phyloP scores from a whole-genome alignment of 495 filamentous ascomycete species.

The Polyplosphaeria fusca region DNA sequence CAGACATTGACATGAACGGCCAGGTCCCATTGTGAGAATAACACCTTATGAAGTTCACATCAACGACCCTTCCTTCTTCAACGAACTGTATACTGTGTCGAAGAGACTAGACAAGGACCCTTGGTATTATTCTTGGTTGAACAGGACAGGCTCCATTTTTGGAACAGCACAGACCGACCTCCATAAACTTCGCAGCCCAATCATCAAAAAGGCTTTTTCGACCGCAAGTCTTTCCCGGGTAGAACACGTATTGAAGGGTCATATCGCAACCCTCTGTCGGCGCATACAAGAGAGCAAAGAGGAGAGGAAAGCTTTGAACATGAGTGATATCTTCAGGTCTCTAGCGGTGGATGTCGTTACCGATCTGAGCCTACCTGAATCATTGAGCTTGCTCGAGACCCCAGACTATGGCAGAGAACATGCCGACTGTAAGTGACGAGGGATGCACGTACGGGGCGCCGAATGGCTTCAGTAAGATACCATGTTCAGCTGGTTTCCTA shows the following conservation, averaged over 20 bases:
- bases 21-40: constrained; percentile 35
- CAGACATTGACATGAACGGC: too few relatives aligned
- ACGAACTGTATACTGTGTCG: constrained; percentile 26
- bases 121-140: constrained; percentile 43
- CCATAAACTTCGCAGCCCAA: constrained; percentile 41
- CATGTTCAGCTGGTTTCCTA: too few relatives aligned
- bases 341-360: constrained; percentile 43
- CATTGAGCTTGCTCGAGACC: constrained; percentile 38
- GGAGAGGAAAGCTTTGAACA: constrained; percentile 31
- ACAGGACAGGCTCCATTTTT: constrained; percentile 36
- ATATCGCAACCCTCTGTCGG: background rate
- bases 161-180: constrained; percentile 33
- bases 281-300: constrained; percentile 18
- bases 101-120: constrained; percentile 38
- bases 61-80: constrained; percentile 32
- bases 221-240: constrained; percentile 34
- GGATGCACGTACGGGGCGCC: too few relatives aligned
- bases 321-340: constrained; percentile 40
- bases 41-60: constrained; percentile 38
- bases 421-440: too few relatives aligned
- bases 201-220: constrained; percentile 40
- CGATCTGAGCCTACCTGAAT: constrained; percentile 38
- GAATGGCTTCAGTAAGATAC: too few relatives aligned
- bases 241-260: constrained; percentile 32
- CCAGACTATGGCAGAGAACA: constrained; percentile 34